These are phyloP conservation scores for Nymphaea thermarum DNA, from an alignment of 164 flowering plant genomes.

Conservation along the genomic window DNA sequence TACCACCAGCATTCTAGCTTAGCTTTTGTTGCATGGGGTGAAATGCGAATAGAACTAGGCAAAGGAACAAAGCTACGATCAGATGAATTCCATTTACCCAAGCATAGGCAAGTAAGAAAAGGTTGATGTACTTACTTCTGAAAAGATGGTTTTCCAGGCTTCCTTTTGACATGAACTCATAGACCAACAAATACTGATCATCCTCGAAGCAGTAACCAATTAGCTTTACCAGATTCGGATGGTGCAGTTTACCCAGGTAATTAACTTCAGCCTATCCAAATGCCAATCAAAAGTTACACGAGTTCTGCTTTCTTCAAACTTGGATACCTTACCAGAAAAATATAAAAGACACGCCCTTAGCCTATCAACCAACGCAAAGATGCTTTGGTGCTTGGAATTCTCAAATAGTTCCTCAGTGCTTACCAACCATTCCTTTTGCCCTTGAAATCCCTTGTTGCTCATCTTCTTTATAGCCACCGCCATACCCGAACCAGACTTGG, in stretches of 20 bases:
- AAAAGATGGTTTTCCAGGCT: constrained; percentile 83
- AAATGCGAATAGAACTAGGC: no score
- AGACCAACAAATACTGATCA: constrained; percentile 66
- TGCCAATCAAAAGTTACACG: constrained; percentile 1
- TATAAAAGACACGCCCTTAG: background rate
- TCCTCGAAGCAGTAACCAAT: constrained; percentile 76
- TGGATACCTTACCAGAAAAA: background rate
- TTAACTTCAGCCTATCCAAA: constrained; percentile 65
- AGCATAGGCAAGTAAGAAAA: background rate
- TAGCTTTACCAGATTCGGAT: constrained; percentile 71
- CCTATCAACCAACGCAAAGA: background rate
- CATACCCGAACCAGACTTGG: background rate
- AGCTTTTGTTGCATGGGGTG: no score
- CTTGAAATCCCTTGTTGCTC: background rate
- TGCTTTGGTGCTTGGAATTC: background rate
- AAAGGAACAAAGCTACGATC: no score
- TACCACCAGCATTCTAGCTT: no score
- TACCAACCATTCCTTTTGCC: constrained; percentile 1
- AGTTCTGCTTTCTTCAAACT: constrained; percentile 1
- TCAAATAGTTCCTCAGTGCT: background rate
- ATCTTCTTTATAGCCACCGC: constrained; percentile 1
- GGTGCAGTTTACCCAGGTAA: constrained; percentile 60
- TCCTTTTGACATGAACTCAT: constrained; percentile 79
- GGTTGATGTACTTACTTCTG: constrained; percentile 39
- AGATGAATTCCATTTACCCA: background rate